These are phyloP conservation scores for Fusarium coffeatum DNA, from an alignment of 2,329 filamentous ascomycete genomes.

Conservation along the genomic window DNA sequence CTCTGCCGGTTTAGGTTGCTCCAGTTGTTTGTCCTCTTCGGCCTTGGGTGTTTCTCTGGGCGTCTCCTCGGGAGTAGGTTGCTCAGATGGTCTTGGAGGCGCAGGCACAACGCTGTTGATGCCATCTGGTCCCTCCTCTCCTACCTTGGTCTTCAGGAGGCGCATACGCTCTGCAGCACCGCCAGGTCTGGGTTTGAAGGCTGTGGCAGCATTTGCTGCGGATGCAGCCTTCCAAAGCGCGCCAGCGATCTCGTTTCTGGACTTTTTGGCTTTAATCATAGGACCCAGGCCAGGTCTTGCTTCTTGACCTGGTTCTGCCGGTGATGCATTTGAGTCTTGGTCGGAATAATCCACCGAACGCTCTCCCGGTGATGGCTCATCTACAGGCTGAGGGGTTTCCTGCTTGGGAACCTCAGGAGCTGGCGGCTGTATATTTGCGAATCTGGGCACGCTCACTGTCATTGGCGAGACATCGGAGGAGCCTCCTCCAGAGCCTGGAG, in stretches of 20 bases:
- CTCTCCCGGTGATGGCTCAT: slow-evolving; percentile 23
- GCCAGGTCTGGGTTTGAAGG: slow-evolving; percentile 88
- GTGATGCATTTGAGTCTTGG: slow-evolving; percentile 7
- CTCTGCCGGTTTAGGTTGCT: slow-evolving; percentile 38
- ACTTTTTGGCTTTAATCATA: slow-evolving; percentile 87
- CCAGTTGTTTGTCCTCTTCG: slow-evolving; percentile 15
- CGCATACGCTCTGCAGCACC: slow-evolving; percentile 85
- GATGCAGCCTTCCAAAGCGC: slow-evolving; percentile 79
- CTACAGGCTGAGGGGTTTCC: slow-evolving; percentile 11
- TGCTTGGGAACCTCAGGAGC: slow-evolving; percentile 39
- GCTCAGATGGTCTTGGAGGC: slow-evolving; percentile 63
- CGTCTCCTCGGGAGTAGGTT: slow-evolving; percentile 21
- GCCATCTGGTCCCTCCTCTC: slow-evolving; percentile 82
- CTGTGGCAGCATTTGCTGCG: slow-evolving; percentile 60
- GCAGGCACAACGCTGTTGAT: slow-evolving; percentile 90
- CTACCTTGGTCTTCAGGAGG: slow-evolving; percentile 67
- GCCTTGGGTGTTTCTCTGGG: slow-evolving; percentile 12
- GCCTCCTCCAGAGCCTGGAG: slow-evolving; percentile 25
- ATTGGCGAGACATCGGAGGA: slow-evolving; percentile 43
- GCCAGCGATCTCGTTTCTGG: slow-evolving; percentile 77
- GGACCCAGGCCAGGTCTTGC: slow-evolving; percentile 69
- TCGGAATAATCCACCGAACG: slow-evolving; percentile 38
- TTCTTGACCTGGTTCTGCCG: slow-evolving; percentile 23
- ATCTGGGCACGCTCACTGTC: slow-evolving; percentile 41
- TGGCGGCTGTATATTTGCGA: slow-evolving; percentile 23